Evolutionary conservation across 176 grass and related monocot species (phyloP), one percentile per base, ranked within the genome.

Genomic region (Triticum urartu): DNA sequence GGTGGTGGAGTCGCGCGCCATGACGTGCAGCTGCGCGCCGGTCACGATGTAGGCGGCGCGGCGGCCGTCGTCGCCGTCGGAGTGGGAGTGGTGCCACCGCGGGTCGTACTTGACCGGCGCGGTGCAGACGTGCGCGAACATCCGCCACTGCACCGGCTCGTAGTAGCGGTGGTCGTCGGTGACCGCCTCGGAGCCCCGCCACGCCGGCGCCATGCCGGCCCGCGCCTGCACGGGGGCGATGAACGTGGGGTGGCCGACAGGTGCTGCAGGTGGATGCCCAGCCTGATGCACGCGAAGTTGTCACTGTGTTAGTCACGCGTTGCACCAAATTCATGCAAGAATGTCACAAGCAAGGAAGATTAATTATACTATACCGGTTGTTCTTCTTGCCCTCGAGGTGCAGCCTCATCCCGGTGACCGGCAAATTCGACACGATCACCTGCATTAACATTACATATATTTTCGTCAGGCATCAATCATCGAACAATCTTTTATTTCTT

Each of bases 221-320:
- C 40, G 21, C 79, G 45, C 45, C 26, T 54, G 74, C 11, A 33
- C 74, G 17, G 74, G 17, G 9, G 77, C 67, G 78, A 97, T 78
- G 86, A 97, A 94, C 79, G 68, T 15, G 94, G 94, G 0, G 86
- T 94, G 56, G 85, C 60, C 71, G 76, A 87, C 18, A 97, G 78
- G 90, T 97, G 92, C 84, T 97, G 83, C 75, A 97, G 80, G 86
- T 97, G 94, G 81, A 97, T 76, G 35, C 86, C 94, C 79, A 94
- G 81, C 88, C 91, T 86, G 89, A 84, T 34, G 65, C 22, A 83
- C 20, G 6, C 11, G 64, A 17, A 17, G 28, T 18, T 35, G 6
- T 34, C 28, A 33, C 64, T 7, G 28, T 1, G 15, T 69, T 10
- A 36, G 32, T 2, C 67, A 20, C 67, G 7, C 11, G 5, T 35